These are phyloP conservation scores for Globisporangium rhizosaccharum DNA, from an alignment of 352 stramenopile genomes.

Conservation along the genomic window DNA sequence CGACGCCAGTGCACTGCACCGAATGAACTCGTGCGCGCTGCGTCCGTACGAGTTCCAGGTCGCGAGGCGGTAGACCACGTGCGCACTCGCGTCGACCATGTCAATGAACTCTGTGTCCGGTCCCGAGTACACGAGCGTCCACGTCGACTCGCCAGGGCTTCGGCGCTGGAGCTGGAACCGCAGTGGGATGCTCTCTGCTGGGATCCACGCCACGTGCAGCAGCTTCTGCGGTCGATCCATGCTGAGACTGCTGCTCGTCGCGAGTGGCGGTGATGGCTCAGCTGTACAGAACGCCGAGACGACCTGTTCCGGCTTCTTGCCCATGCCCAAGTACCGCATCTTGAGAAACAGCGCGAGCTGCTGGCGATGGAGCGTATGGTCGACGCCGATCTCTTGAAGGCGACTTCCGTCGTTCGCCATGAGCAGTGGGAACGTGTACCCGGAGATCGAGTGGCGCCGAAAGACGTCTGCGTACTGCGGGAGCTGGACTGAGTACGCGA, in stretches of 20 bases:
- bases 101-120: conserved; percentile 72
- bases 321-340: conserved; percentile 79
- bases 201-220: conserved; percentile 54
- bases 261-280: conserved; percentile 4
- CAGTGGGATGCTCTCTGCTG: conserved; percentile 37
- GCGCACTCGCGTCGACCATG: conserved; percentile 40
- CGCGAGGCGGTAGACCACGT: conserved; percentile 69
- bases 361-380: conserved; percentile 64
- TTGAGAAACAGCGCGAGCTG: conserved; percentile 81
- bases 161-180: conserved; percentile 71
- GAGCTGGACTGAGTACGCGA: conserved; percentile 72
- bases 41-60: conserved; percentile 83
- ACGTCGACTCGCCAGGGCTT: conserved; percentile 48
- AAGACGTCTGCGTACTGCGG: conserved; percentile 81
- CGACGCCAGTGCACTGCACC: conserved; percentile 23
- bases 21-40: conserved; percentile 52
- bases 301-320: conserved; percentile 43
- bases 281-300: conserved; percentile 34
- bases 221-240: conserved; percentile 22
- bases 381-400: conserved; percentile 67
- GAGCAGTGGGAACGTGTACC: conserved; percentile 82
- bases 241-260: no score
- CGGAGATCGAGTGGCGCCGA: conserved; percentile 72
- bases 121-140: conserved; percentile 53
- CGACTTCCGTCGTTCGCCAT: conserved; percentile 78